These are phyloP conservation scores for Phytophthora tubulina DNA, from an alignment of 352 stramenopile species.

Conservation along the genomic window DNA sequence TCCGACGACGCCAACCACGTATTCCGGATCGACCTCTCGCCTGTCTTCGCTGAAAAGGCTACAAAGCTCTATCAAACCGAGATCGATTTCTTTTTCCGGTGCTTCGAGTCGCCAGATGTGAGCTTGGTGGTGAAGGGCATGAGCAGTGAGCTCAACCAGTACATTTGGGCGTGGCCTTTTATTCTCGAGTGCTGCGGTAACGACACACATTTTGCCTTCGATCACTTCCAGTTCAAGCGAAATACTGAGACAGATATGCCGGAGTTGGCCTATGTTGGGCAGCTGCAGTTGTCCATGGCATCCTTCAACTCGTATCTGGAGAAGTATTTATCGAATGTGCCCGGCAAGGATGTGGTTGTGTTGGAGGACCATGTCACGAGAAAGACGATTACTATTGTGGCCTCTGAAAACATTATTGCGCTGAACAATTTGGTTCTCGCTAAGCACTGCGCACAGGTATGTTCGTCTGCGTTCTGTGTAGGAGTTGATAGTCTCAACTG, in stretches of 20 bases:
- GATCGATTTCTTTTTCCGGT: constrained; percentile 76
- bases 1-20: constrained; percentile 67
- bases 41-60: constrained; percentile 59
- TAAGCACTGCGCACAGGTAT: constrained; percentile 74
- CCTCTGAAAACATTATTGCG: constrained; percentile 78
- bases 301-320: constrained; percentile 84
- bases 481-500: constrained; percentile 1
- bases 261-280: constrained; percentile 75
- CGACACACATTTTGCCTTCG: constrained; percentile 76
- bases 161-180: constrained; percentile 86
- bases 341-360: constrained; percentile 70
- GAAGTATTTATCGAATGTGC: constrained; percentile 68
- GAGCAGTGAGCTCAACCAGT: constrained; percentile 82
- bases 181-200: constrained; percentile 81
- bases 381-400: constrained; percentile 72
- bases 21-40: constrained; percentile 73
- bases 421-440: constrained; percentile 77
- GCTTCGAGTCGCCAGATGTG: constrained; percentile 82
- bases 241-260: constrained; percentile 52
- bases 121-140: constrained; percentile 85
- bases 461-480: constrained; percentile 8
- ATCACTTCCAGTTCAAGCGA: constrained; percentile 81
- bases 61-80: constrained; percentile 65
- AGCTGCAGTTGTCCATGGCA: constrained; percentile 75
- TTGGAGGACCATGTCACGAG: constrained; percentile 77